Base-by-base conservation (phyloP, 345 rosid genomes). In the Citropsis articulata region DNA sequence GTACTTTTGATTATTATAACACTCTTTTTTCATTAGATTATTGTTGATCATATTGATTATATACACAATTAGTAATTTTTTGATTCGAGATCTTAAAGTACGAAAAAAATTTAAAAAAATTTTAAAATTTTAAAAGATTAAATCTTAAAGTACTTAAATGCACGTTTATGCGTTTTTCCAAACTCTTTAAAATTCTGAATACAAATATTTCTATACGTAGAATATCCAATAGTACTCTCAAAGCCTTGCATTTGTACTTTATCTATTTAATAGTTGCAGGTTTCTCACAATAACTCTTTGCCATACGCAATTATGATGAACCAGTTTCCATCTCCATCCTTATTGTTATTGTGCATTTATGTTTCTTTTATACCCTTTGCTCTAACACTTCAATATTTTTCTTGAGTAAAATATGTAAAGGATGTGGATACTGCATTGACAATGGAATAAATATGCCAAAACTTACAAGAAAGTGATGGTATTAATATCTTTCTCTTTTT, bases 81-180 rank as follows among this genome's bases (percentile, higher is more conserved):
- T 35, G 5, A 1, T 35, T 0, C 0, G 0, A 5, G 7, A 35
- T 35, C 1, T 35, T 35, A 35, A 35, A 35, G 0, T 35, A 0
- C 7, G 1, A 0, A 0, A 35, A 35, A 35, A 35, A 0, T 35
- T 0, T 5, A 0, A 0, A 5, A 35, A 5, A 35, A 5, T 6
- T 35, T 35, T 5, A 35, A 35, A 35, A 5, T 35, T 35, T 35
- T 35, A 6, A 35, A 35, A 0, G 0, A 0, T 35, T 35, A 35
- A 35, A 35, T 5, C 1, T 35, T 5, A 0, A 35, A 35, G 1
- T 1, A 1, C 1, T 35, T 35, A 35, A 35, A 35, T 1, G 1
- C 7, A 35, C 0, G 0, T 35, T 35, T 35, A 35, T 35, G 0
- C 0, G 5, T 35, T 35, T 35, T 35, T 0, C 1, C 1, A 1